Evolutionary conservation across 305 asterid species (phyloP).

Genomic region (Solanum chacoense): DNA sequence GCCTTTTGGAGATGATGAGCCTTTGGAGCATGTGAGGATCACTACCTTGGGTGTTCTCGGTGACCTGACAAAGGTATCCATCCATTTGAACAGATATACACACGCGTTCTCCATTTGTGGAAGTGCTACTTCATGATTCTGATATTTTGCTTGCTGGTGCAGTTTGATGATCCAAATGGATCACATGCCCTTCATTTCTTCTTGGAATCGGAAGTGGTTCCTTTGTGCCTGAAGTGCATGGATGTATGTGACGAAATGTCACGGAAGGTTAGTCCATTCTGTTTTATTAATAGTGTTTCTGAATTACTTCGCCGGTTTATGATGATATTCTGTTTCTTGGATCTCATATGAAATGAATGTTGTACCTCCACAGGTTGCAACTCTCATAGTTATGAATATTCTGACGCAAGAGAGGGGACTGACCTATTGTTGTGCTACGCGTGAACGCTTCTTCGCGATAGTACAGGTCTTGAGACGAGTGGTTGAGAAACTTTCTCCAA

Average conservation of each 20-base stretch:
- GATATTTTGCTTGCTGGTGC: not conserved
- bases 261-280: conserved; percentile 10
- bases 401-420: conserved; percentile 23
- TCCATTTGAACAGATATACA: not conserved
- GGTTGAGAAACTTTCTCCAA: conserved; percentile 6
- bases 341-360: not conserved
- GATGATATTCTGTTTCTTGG: not conserved
- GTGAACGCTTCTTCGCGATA: conserved; percentile 14
- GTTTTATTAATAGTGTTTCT: not conserved
- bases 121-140: not conserved
- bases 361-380: conserved; percentile 17
- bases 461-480: conserved; percentile 10
- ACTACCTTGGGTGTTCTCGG: conserved; percentile 23
- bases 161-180: conserved; percentile 21
- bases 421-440: conserved; percentile 6
- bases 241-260: conserved; percentile 16
- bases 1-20: not conserved
- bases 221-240: conserved; percentile 19
- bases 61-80: conserved; percentile 24
- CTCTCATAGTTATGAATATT: conserved; percentile 17
- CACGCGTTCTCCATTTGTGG: not conserved
- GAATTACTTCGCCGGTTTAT: not conserved
- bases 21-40: conserved; percentile 18
- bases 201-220: conserved; percentile 24
- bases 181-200: conserved; percentile 4